A percentile compares a stretch with the other conserved stretches of the same genome.
phyloP scores from a whole-genome alignment of 1,139 yeast species.

The Saccharomyces pastorianus region DNA sequence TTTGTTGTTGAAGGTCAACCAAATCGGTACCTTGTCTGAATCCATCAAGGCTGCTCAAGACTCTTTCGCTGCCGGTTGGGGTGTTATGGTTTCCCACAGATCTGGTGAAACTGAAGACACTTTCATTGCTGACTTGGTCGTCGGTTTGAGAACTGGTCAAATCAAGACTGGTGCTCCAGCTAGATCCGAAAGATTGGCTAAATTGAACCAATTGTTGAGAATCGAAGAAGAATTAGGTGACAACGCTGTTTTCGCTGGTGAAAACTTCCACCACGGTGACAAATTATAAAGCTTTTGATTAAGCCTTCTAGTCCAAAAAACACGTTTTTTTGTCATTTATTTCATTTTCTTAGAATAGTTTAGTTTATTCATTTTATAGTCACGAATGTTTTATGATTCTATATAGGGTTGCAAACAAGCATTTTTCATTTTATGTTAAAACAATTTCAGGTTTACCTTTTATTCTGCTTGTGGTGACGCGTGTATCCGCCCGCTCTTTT shows the following conservation, averaged over 20 bases:
- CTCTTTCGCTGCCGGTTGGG: constrained; percentile 90
- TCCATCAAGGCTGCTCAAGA: constrained; percentile 88
- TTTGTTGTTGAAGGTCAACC: constrained; percentile 90
- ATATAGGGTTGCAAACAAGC: constrained; percentile 15
- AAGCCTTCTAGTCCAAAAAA: not conserved
- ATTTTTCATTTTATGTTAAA: not conserved
- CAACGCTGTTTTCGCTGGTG: constrained; percentile 91
- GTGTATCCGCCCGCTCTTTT: not conserved
- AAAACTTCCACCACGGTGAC: constrained; percentile 56
- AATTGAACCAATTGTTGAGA: constrained; percentile 92
- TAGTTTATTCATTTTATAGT: constrained; percentile 9
- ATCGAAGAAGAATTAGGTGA: constrained; percentile 95
- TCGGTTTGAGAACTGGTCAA: constrained; percentile 95
- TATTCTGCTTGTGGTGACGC: not conserved
- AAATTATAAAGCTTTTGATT: constrained; percentile 19
- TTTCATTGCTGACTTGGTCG: constrained; percentile 91
- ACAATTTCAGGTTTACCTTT: not conserved
- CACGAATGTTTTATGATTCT: constrained; percentile 22
- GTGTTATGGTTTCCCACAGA: constrained; percentile 97
- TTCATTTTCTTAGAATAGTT: constrained; percentile 1
- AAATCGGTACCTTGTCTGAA: constrained; percentile 85
- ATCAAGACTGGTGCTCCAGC: constrained; percentile 99
- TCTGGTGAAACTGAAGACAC: constrained; percentile 99
- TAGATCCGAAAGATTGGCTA: constrained; percentile 97
- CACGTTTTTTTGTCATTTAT: constrained; percentile 2